Evolutionary conservation across 441 rosid species (phyloP).

Genomic region (Pelargonium citronellum): DNA sequence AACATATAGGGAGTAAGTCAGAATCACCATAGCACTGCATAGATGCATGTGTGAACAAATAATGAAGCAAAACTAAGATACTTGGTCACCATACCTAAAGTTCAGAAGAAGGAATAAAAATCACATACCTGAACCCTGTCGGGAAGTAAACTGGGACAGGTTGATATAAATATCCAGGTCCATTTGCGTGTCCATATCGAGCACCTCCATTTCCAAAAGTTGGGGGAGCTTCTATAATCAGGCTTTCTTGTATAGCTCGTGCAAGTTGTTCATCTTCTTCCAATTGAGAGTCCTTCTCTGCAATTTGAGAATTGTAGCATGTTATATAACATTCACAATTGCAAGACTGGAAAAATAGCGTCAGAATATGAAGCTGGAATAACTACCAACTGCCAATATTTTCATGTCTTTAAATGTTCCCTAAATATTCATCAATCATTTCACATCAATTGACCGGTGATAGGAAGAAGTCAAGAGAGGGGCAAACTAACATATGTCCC

Average conservation of each 20-base stretch:
- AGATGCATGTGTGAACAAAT: background rate
- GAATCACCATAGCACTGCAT: background rate
- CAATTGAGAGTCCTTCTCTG: conserved; percentile 45
- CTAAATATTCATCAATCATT: background rate
- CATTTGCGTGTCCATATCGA: background rate
- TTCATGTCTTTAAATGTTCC: background rate
- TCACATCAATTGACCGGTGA: conserved; percentile 3
- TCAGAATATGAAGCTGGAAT: too few species aligned
- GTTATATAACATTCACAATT: background rate
- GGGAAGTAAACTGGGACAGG: conserved; percentile 37
- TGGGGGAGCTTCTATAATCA: conserved; percentile 43
- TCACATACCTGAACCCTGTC: conserved; percentile 46
- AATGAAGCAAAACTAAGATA: too few species aligned
- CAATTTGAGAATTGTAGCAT: background rate
- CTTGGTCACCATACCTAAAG: background rate
- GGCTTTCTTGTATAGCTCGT: conserved; percentile 63
- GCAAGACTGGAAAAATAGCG: too few species aligned
- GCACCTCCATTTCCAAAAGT: conserved; percentile 26
- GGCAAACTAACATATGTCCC: too few species aligned
- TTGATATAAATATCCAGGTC: conserved; percentile 18
- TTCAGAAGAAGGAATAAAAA: background rate
- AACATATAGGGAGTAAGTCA: background rate
- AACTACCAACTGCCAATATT: background rate
- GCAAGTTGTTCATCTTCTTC: conserved; percentile 75
- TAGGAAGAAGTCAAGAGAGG: conserved; percentile 4